Base-by-base conservation (phyloP, 1,284 basidiomycete species). In the Rhizoctonia solani region DNA sequence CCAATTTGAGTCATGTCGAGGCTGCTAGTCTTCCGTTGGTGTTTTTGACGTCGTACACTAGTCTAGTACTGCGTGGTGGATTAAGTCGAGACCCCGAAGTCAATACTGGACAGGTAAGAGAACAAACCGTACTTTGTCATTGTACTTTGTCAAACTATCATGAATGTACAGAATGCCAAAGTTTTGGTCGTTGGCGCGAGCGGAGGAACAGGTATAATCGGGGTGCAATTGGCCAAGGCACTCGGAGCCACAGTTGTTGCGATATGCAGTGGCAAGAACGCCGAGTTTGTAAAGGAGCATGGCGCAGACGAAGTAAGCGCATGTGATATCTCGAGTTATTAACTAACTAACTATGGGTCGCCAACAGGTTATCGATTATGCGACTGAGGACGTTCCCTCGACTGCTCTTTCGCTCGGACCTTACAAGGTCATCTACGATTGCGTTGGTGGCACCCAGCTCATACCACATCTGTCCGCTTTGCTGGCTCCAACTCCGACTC, bases 141-240 rank as follows among this genome's bases (percentile, higher is more conserved):
- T 8, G 16, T 39, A 39, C 37, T 39, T 16, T 11, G 21, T 44
- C 29, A 23, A 56, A 4, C 23, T 42, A 29, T 39, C 21, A 8
- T 11, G 21, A 8, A 41, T 55, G 30, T 29, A 6, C 8, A 56
- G 54, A 41, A 41, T 13, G 19, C 21, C n/a, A 56, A 56, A 41
- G 54, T 56, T 56, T 21, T 56, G 54, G 37, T 44, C 2, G 34
- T 56, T 42, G 54, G 54, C 16, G 54, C 39, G 1, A 56, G 54
- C 29, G 54, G 41, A 29, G 54, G 54, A 11, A 56, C 54, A 6
- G 54, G 54, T 6, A 56, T 56, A n/a, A n/a, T 56, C 46, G 54
- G 25, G 9, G 37, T 56, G 8, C 54, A 87, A 52, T 29, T 44
- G 1, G 54, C 54, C 4, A 56, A 56, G 46, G 16, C 37, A 3